phyloP scores from a whole-genome alignment of 768 basidiomycete species.

The Rhodotorula diobovata region DNA sequence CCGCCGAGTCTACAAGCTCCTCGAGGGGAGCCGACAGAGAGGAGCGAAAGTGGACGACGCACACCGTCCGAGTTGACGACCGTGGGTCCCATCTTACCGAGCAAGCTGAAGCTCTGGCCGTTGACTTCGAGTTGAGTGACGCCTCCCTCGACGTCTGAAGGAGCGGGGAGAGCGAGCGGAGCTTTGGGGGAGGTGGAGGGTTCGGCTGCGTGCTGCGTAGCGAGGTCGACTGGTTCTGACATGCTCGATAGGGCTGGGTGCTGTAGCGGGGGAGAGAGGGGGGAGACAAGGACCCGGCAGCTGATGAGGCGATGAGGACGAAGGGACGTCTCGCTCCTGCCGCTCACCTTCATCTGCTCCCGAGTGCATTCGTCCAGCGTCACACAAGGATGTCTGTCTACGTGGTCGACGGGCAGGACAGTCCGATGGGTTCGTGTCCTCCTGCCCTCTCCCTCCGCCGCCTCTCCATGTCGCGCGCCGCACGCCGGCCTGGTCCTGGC shows the following conservation, averaged over 20 bases:
- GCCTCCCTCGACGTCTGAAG: not conserved
- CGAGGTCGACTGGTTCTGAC: not conserved
- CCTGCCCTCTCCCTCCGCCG: no score
- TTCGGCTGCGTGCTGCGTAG: not conserved
- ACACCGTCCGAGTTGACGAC: conserved; percentile 33
- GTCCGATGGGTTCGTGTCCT: no score
- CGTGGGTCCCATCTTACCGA: conserved; percentile 24
- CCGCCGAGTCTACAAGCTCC: no score
- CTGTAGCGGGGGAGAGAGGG: no score
- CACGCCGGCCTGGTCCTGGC: no score
- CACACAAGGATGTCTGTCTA: no score
- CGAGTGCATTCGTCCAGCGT: no score
- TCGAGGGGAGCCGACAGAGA: not conserved
- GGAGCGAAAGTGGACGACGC: not conserved
- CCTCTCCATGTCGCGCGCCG: no score
- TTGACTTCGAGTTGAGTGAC: conserved; percentile 26
- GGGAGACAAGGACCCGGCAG: not conserved
- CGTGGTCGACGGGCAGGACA: no score
- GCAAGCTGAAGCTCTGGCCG: conserved; percentile 16
- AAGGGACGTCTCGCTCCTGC: no score
- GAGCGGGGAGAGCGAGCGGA: conserved; percentile 27
- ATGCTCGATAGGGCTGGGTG: not conserved
- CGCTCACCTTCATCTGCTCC: no score
- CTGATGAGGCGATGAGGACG: not conserved
- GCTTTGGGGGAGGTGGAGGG: not conserved